These are phyloP conservation scores for Chondrostereum purpureum DNA, from an alignment of 1,284 basidiomycete genomes.

Conservation along the genomic window DNA sequence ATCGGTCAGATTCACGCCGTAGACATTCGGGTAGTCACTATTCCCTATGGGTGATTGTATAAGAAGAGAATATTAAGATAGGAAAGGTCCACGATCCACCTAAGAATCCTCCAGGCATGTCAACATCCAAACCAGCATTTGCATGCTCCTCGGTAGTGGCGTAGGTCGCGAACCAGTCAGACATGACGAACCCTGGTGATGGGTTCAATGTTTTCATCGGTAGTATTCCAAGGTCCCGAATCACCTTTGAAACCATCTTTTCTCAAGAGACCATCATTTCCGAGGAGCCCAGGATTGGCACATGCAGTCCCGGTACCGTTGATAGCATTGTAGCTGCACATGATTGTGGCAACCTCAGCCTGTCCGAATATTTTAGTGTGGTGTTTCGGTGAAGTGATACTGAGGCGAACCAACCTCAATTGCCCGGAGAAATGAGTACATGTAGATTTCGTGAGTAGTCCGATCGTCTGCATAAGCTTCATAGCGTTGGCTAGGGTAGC, in stretches of 20 bases:
- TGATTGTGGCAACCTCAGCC: conserved; percentile 9
- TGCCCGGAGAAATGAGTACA: conserved; percentile 14
- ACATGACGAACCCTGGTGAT: conserved; percentile 6
- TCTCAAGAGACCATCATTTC: conserved; percentile 4
- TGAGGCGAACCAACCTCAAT: conserved; percentile 10
- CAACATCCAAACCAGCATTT: conserved; percentile 14
- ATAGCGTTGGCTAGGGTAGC: neutral
- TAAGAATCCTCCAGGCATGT: conserved; percentile 11
- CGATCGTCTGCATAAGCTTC: conserved; percentile 12
- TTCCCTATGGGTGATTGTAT: neutral
- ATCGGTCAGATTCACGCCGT: conserved; percentile 20
- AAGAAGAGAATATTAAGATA: neutral
- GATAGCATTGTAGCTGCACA: conserved; percentile 11
- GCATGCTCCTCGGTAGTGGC: conserved; percentile 11
- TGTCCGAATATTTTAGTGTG: too few species aligned
- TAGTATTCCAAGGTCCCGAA: too few species aligned
- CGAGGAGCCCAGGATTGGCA: conserved; percentile 3
- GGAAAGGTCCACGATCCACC: conserved; percentile 1
- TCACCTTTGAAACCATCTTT: conserved; percentile 9
- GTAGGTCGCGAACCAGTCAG: conserved; percentile 17
- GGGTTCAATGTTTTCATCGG: neutral
- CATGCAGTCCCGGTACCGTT: conserved; percentile 10
- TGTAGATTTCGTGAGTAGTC: conserved; percentile 15
- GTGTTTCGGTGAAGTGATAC: neutral
- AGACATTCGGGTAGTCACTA: too few species aligned